A percentile compares a stretch with the other conserved stretches of the same genome.
Conservation (phyloP, 371 early-diverging fungal genomes). For the Batrachochytrium dendrobatidis region DNA sequence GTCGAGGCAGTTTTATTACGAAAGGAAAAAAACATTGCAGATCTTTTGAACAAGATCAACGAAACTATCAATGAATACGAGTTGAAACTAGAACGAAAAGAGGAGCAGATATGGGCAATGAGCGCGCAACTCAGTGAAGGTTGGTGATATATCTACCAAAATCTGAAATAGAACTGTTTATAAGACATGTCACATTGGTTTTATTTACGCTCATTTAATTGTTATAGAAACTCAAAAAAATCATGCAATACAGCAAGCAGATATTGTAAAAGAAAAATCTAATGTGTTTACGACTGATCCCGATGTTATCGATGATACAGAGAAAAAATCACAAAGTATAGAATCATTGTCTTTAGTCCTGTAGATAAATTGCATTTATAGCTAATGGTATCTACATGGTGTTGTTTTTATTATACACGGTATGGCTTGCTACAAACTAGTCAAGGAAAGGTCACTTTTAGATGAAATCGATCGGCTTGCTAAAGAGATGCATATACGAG, state of each 20-base stretch:
- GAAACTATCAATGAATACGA: slow-evolving; percentile 49
- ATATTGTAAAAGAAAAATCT: slow-evolving; percentile 20
- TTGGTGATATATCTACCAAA: no score
- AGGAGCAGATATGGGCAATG: slow-evolving; percentile 52
- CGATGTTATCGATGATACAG: slow-evolving; percentile 40
- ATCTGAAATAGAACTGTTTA: no score
- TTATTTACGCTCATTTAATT: no score
- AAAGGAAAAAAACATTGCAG: slow-evolving; percentile 46
- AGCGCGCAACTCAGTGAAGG: slow-evolving; percentile 42
- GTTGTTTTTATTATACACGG: neutral
- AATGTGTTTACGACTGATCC: slow-evolving; percentile 35
- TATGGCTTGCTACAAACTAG: neutral
- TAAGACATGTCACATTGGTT: no score
- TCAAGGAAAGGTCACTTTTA: slow-evolving; percentile 4
- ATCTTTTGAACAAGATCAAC: slow-evolving; percentile 43
- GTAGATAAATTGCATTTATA: no score
- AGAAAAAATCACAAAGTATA: slow-evolving; percentile 41
- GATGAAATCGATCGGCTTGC: slow-evolving; percentile 3
- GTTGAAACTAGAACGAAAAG: slow-evolving; percentile 41
- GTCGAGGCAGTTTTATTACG: slow-evolving; percentile 31
- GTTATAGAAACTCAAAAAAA: neutral
- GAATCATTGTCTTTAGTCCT: neutral
- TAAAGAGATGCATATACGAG: neutral
- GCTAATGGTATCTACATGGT: no score
- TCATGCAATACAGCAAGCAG: neutral